Evolutionary conservation across 371 early-diverging fungal species (phyloP), one percentile per base, ranked within the genome.

Genomic region (Zychaea mexicana): DNA sequence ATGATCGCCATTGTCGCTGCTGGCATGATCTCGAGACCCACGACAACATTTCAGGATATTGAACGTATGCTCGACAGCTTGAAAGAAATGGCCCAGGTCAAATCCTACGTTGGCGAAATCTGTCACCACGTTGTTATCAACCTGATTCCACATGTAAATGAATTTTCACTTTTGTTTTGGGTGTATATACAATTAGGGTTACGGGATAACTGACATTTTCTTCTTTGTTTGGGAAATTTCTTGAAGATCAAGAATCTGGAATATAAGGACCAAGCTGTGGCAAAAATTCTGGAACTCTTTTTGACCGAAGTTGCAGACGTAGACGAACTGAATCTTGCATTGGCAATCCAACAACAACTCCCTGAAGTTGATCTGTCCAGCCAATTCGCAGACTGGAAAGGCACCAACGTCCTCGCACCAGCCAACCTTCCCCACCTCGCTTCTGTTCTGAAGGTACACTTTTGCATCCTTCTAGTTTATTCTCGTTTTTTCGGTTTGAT

Each of bases 1-100:
- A 74, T 89, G 54, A 86, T 91, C 85, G 86, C 93, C 31, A 84
- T 98, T 45, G 82, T 90, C 33, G 85, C 89, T 64, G 89, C 96
- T 8, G 94, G 93, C n/a, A 83, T 92, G 67, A 65, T 96, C 19
- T 56, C 82, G n/a, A 83, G 93, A 39, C 62, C 79, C 2, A 69
- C 75, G 0, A 89, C 90, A 0, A 74, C 85, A 12, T 56, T 70
- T 6, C 85, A 85, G 31, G 94, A 96, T 62, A 71, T 90, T 36
- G 46, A 82, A 32, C 74, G 82, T 52, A 84, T 95, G 4, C 77
- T 90, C 19, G 80, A 85, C n/a, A 79, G 80, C 57, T 78, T 96
- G 60, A 59, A 85, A 12, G 86, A 90, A 57, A 85, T 88, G 65
- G 84, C 88, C 1, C 68, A 79, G 7, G 81, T 84, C 21, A 95